Evolutionary conservation across 2,329 filamentous ascomycete species (phyloP).

Genomic region (Ceratocystis albifundus): DNA sequence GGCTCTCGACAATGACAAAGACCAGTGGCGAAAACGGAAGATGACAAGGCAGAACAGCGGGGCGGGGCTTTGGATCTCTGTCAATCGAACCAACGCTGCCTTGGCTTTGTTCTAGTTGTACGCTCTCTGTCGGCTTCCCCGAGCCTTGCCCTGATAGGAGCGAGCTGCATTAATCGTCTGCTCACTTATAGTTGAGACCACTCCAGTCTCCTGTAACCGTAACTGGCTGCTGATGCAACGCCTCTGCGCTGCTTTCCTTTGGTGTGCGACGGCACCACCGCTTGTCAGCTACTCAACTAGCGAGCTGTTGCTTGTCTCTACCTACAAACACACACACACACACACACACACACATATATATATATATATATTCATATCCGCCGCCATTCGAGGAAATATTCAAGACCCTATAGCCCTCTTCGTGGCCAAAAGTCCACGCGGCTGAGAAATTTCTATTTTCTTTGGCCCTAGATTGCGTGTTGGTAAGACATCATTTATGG

Average conservation of each 20-base stretch:
- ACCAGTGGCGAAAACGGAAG: background rate
- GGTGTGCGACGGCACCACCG: background rate
- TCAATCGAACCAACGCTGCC: too few species aligned
- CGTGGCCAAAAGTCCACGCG: background rate
- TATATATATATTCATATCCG: too few species aligned
- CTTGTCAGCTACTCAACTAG: background rate
- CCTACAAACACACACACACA: background rate
- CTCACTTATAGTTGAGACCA: too few species aligned
- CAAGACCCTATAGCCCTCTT: background rate
- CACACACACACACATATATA: background rate
- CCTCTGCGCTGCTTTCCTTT: background rate
- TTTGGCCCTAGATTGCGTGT: background rate
- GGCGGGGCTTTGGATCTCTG: background rate
- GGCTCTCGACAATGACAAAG: background rate
- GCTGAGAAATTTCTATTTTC: background rate
- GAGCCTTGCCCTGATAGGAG: background rate
- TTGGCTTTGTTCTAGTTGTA: background rate
- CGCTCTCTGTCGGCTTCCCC: background rate
- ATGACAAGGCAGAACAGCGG: background rate
- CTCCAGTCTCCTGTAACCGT: background rate
- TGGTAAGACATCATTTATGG: background rate
- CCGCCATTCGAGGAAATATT: background rate
- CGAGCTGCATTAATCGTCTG: background rate
- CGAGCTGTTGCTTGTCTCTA: background rate
- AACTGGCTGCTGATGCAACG: background rate